Evolutionary conservation across 805 yeast species (phyloP), one percentile per base, ranked within the genome.

Genomic region (Wickerhamomyces tratensis): DNA sequence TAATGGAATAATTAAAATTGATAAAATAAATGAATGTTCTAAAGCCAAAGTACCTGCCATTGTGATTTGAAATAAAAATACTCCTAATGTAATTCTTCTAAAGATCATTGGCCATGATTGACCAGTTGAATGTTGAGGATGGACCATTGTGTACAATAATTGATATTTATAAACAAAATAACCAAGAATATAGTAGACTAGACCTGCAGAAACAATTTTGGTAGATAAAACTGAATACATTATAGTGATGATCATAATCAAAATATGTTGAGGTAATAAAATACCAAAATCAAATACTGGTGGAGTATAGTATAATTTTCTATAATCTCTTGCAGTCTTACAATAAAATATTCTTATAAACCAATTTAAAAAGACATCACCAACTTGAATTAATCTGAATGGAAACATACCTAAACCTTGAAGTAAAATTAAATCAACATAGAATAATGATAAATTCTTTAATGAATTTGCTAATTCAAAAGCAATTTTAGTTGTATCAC

Each of bases 101-200:
- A 85, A 82, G 7, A 91, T 80, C 49, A 89, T 69, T 1, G 96
- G 95, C 98, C 97, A 91, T 3, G 89, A 89, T 57, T 84, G 86
- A 1, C 98, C 98, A 0, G 96, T 93, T 0, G 97, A 88, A 64
- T 91, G 98, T 37, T 93, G 96, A 5, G 95, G 89, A 61, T 91
- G 98, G 35, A 87, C 89, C 71, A 93, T 85, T 0, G 96, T 82
- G 58, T 86, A 91, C 44, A 93, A 65, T 43, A 91, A 69, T 61
- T 88, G 96, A 62, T 89, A 91, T 61, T 91, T 91, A 71, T 80
- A 87, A 5, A 91, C 95, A 57, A 79, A 82, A 61, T 78, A 91
- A 0, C 98, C 97, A 41, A 87, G 64, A 7, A 85, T 61, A 59
- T 93, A 91, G 60, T 93, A 91, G 2, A 83, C 71, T 42, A 88